Evolutionary conservation across 2,329 filamentous ascomycete genomes (phyloP).

Genomic region (Fusarium luffae): DNA sequence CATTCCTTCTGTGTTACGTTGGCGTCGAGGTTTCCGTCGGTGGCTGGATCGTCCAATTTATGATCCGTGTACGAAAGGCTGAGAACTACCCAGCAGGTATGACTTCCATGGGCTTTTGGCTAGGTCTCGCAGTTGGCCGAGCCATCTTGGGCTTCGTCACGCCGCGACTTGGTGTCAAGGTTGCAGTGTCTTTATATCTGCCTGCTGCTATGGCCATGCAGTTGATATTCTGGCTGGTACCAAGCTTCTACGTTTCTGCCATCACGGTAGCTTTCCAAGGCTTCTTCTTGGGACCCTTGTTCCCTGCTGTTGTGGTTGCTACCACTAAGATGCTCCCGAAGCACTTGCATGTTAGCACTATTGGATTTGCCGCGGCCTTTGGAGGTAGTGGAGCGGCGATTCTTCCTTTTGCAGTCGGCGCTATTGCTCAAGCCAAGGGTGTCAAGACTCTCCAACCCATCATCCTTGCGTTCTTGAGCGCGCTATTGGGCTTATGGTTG

Average conservation of each 20-base stretch:
- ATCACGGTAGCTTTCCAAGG: slow-evolving; percentile 78
- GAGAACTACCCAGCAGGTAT: slow-evolving; percentile 76
- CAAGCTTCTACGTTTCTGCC: slow-evolving; percentile 79
- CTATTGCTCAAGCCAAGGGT: slow-evolving; percentile 68
- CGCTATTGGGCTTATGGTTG: slow-evolving; percentile 59
- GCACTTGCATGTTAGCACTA: slow-evolving; percentile 79
- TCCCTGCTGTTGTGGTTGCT: slow-evolving; percentile 77
- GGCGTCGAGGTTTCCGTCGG: slow-evolving; percentile 80
- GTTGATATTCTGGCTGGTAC: slow-evolving; percentile 84
- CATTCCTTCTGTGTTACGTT: slow-evolving; percentile 81
- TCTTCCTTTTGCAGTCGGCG: slow-evolving; percentile 74
- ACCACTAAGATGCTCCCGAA: slow-evolving; percentile 76
- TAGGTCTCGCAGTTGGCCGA: slow-evolving; percentile 79
- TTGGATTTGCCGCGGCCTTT: slow-evolving; percentile 82
- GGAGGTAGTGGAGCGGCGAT: slow-evolving; percentile 77
- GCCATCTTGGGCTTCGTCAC: slow-evolving; percentile 80
- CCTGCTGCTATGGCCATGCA: slow-evolving; percentile 71
- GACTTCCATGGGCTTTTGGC: slow-evolving; percentile 83
- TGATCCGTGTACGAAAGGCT: slow-evolving; percentile 79
- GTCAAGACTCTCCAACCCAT: slow-evolving; percentile 68
- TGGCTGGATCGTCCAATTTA: slow-evolving; percentile 87
- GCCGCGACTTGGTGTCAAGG: slow-evolving; percentile 75
- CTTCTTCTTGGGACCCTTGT: slow-evolving; percentile 83
- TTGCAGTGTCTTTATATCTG: slow-evolving; percentile 71
- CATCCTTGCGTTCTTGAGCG: slow-evolving; percentile 61